Base-by-base conservation (phyloP, 1,284 basidiomycete genomes). In the Phellopilus nigrolimitatus region DNA sequence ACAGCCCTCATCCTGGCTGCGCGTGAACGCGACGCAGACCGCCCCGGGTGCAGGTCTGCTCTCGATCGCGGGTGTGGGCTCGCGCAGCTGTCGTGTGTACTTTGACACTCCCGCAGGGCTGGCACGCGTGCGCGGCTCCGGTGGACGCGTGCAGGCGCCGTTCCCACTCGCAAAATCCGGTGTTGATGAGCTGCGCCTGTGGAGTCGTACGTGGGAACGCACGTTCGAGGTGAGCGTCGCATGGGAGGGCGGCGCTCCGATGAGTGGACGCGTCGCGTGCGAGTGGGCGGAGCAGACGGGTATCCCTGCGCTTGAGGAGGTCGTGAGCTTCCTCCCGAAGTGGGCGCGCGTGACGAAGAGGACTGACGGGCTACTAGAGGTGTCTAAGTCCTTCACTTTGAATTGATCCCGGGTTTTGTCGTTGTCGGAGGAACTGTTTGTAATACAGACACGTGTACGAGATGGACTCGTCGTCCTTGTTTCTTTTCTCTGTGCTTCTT, bases 241-340 rank as follows among this genome's bases (percentile, higher is more conserved):
- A 36, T 75, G 75, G 74, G 49, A 57, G 55, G 65, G 58, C 25
- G 61, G 53, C 19, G n/a, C n/a, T n/a, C n/a, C n/a, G n/a, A 60
- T 78, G 36, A 65, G 60, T 25, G 87, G 84, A 12, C 68, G 74
- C 1, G 72, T 83, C 31, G 79, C 78, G 25, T 89, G 87, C 57
- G 75, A 77, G 58, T 88, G 84, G 82, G 77, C 75, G 5, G 86
- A 89, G 61, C 80, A 82, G 61, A 76, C 78, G 63, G 76, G 77
- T 61, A 82, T 89, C n/a, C 86, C 86, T 0, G 84, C 84, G 13
- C 68, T 82, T 28, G 84, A 88, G 62, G 86, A 89, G 62, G 73
- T 79, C 31, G 63, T 83, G n/a, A 62, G 63, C 27, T 86, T 82
- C 63, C 63, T 88, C 55, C 87, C 86, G 5, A 67, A 75, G 50